Evolutionary conservation across 345 rosid genomes (phyloP).

Genomic region (Syzygium oleosum): DNA sequence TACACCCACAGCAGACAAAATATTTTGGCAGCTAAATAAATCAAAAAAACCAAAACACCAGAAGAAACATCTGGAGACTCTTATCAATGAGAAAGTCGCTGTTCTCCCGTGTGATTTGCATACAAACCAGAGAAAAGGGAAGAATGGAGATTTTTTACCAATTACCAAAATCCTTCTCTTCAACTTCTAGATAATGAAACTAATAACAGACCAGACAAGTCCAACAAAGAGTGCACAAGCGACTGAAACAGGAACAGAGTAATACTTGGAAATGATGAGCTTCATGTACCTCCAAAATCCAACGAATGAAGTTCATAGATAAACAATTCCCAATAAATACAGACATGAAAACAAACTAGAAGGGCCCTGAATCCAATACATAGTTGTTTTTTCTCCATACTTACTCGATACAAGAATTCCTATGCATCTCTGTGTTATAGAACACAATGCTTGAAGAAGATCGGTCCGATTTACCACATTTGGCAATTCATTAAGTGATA

Average conservation of each 20-base stretch:
- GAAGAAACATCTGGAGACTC: neutral
- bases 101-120: neutral
- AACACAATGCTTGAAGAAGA: slow-evolving; percentile 48
- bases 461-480: slow-evolving; percentile 36
- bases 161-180: neutral
- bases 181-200: neutral
- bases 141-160: neutral
- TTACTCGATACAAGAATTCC: slow-evolving; percentile 44
- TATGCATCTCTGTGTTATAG: slow-evolving; percentile 46
- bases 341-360: neutral
- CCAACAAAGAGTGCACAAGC: neutral
- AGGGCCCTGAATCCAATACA: neutral
- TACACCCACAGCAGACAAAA: no score
- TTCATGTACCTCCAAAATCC: neutral
- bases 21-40: neutral
- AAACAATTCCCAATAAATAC: neutral
- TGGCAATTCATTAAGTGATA: slow-evolving; percentile 55
- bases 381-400: slow-evolving; percentile 4
- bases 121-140: neutral
- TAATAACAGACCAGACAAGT: neutral
- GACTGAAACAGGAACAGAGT: neutral
- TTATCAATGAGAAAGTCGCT: neutral
- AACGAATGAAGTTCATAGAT: neutral
- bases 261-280: neutral
- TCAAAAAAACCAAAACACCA: neutral